Base-by-base conservation (phyloP, 805 yeast species). In the Zygotorulaspora florentina region DNA sequence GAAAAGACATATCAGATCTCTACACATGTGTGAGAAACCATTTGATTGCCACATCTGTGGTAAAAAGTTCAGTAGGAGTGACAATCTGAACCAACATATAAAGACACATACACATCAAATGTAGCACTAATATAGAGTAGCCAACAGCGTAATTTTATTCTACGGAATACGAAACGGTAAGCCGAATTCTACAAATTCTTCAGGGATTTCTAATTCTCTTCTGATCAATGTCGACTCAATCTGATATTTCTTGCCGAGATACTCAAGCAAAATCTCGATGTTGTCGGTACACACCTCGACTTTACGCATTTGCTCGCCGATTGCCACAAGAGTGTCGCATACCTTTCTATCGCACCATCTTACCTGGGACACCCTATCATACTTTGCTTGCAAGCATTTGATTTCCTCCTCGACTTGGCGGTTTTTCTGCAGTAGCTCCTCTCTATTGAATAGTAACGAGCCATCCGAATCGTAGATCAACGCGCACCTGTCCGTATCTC, bases 11-110 rank as follows among this genome's bases (percentile, higher is more conserved):
- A 77, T 81, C 59, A 69, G 90, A 47, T 80, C 87, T 15, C 70
- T 85, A 48, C 93, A 85, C 57, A 83, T 85, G 28, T 74, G 81
- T 45, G 87, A 81, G 46, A 84, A 82, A 62, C 91, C 88, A 0
- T 82, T 73, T 62, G 77, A 73, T 46, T 83, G 88, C 62, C 67
- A 70, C 8, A 69, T 76, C 17, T 83, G 88, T 57, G 74, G 73
- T 28, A 80, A 82, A 59, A 78, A 80, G 54, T 83, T 83, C 54
- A 79, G 85, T 48, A 68, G 88, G 53, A 72, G 80, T 17, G 88
- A 83, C 59, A 83, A 83, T 54, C 63, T 83, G 54, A 74, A 76
- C 36, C 87, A 83, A 59, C 88, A 83, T 61, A 71, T 81, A 48
- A 81, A 80, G 56, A 77, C 79, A 9, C 87, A 83, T 48, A 56